Base-by-base conservation (phyloP, 495 filamentous ascomycete genomes). In the Penicillium psychrofluorescens region DNA sequence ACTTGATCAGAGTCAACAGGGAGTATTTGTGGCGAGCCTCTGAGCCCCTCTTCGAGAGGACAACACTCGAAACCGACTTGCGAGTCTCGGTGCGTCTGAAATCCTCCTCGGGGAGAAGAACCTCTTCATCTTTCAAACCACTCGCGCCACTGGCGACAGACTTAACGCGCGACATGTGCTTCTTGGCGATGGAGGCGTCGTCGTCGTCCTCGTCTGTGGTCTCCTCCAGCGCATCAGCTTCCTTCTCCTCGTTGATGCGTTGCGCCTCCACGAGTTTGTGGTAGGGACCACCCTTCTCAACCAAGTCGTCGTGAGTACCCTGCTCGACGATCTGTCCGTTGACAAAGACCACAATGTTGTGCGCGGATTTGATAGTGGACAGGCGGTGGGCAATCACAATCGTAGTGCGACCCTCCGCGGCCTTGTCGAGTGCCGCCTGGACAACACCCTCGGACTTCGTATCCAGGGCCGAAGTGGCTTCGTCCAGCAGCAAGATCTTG, bases 371-470 rank as follows among this genome's bases (percentile, higher is more conserved):
- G 69, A 98, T 95, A 29, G 92, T 98, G 0, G 88, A 94, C 29
- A 98, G 72, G 40, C 92, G 81, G 62, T 98, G 92, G 22, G 92
- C 94, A 56, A 98, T 97, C 8, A 91, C 84, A 56, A 97, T 95
- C 9, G 92, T 97, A 1, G 92, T 98, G 22, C 92, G 79, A n/a
- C 91, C 92, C 50, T 85, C 75, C 10, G 90, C 78, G 32, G 89
- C 92, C 37, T 76, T 83, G 53, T 96, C 90, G 14, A 98, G 74
- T 12, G 92, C 92, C 34, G 86, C 86, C 65, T 98, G 92, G 0
- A 98, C 92, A 6, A 95, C 86, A 29, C 88, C 88, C 67, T 98
- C 92, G 11, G 87, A 90, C 57, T 90, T 92, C 38, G 92, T 95
- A 61, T 98, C 92, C n/a, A 98, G 74, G 2, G 90, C 90, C 28